These are phyloP conservation scores for Setomelanomma holmii DNA, from an alignment of 2,329 filamentous ascomycete species.

Conservation along the genomic window DNA sequence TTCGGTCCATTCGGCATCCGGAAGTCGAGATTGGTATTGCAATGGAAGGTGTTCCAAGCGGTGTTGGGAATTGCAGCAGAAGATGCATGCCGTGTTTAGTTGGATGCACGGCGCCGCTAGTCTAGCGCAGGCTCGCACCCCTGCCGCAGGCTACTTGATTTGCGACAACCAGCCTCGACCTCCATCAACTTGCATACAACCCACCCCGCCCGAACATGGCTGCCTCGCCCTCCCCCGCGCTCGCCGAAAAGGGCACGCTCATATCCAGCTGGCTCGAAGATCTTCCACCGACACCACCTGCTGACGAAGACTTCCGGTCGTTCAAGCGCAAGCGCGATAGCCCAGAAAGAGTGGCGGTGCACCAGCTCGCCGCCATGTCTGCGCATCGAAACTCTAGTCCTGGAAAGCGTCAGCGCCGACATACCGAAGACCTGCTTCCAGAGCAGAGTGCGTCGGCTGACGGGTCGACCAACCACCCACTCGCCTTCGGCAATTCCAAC, in stretches of 20 bases:
- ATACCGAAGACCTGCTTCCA: conserved; percentile 8
- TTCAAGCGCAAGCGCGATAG: conserved; percentile 12
- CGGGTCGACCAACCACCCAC: conserved; percentile 7
- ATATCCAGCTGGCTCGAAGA: conserved; percentile 8
- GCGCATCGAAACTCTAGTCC: conserved; percentile 7
- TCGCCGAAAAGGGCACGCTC: conserved; percentile 1
- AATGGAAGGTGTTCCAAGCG: too few relatives aligned
- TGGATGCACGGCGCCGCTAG: too few relatives aligned
- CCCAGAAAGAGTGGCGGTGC: conserved; percentile 3
- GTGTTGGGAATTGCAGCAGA: too few relatives aligned
- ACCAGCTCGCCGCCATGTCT: conserved; percentile 9
- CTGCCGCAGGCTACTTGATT: too few relatives aligned
- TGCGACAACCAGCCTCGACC: too few relatives aligned
- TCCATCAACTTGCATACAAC: too few relatives aligned
- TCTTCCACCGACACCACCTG: conserved; percentile 3
- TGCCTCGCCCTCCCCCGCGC: background rate
- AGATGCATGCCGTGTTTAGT: too few relatives aligned
- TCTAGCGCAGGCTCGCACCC: too few relatives aligned
- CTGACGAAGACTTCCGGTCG: conserved; percentile 4
- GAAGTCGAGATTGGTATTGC: too few relatives aligned
- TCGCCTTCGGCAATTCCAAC: conserved; percentile 10
- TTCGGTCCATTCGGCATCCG: too few relatives aligned
- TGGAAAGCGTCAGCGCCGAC: conserved; percentile 9
- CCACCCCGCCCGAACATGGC: too few relatives aligned
- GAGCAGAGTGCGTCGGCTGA: conserved; percentile 12